Evolutionary conservation across 2,329 filamentous ascomycete genomes (phyloP).

Genomic region (Phialophora macrospora): DNA sequence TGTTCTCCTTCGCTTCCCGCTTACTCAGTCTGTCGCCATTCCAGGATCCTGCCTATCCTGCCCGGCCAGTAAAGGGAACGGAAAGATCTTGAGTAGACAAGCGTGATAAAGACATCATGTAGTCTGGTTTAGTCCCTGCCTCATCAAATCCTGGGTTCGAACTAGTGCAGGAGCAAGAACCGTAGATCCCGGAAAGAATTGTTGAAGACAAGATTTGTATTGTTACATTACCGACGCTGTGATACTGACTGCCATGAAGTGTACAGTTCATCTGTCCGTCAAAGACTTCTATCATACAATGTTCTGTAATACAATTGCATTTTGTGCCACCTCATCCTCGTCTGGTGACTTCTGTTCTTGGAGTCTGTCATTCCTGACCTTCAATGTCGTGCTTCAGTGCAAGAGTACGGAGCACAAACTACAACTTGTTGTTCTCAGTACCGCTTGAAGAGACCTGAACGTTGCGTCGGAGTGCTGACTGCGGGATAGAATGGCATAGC

Average conservation of each 20-base stretch:
- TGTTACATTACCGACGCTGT: constrained; percentile 21
- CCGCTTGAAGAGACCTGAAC: constrained; percentile 25
- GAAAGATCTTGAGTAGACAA: neutral
- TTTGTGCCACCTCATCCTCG: constrained; percentile 13
- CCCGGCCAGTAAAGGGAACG: neutral
- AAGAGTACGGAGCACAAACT: neutral
- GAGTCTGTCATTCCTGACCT: neutral
- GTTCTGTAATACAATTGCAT: constrained; percentile 22
- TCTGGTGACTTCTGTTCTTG: constrained; percentile 6
- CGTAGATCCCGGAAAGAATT: neutral
- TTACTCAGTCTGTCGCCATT: neutral
- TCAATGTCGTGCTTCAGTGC: neutral
- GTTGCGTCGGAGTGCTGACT: constrained; percentile 14
- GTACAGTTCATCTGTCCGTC: constrained; percentile 23
- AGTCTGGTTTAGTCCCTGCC: neutral
- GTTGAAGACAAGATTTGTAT: constrained; percentile 8
- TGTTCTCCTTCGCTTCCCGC: neutral
- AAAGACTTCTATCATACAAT: constrained; percentile 30
- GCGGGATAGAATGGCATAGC: constrained; percentile 27
- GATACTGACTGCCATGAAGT: constrained; percentile 21
- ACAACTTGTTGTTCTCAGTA: constrained; percentile 13
- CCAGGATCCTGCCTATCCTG: neutral
- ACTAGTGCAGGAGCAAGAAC: neutral
- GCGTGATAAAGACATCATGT: neutral
- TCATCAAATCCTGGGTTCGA: neutral